phyloP scores from a whole-genome alignment of 495 filamentous ascomycete genomes.

The Ascodesmis nigricans region DNA sequence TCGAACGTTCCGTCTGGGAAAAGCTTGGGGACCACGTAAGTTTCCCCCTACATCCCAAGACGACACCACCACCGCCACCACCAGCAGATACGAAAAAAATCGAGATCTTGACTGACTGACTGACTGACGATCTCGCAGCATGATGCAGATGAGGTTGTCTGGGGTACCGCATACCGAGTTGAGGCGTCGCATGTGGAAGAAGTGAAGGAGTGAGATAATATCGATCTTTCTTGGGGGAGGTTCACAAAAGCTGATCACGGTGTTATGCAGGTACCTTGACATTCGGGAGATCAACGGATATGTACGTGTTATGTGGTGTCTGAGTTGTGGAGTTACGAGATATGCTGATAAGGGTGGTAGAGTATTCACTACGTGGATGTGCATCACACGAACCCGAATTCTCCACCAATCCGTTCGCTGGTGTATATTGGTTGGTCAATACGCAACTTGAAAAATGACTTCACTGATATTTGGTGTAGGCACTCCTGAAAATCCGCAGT shows the following conservation, averaged over 20 bases:
- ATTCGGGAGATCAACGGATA: slow-evolving; percentile 96
- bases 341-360: too few relatives aligned
- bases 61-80: too few relatives aligned
- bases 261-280: slow-evolving; percentile 43
- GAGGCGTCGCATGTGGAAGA: slow-evolving; percentile 44
- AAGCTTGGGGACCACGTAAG: slow-evolving; percentile 43
- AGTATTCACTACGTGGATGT: slow-evolving; percentile 66
- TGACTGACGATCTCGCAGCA: slow-evolving; percentile 23
- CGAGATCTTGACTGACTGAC: slow-evolving; percentile 5
- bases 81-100: too few relatives aligned
- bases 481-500: slow-evolving; percentile 81
- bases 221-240: neutral
- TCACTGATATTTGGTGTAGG: slow-evolving; percentile 24
- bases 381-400: slow-evolving; percentile 29
- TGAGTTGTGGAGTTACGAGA: too few relatives aligned
- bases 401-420: slow-evolving; percentile 29
- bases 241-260: neutral
- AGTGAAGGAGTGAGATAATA: slow-evolving; percentile 35
- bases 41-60: slow-evolving; percentile 9
- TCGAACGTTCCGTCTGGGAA: slow-evolving; percentile 60
- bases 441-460: neutral
- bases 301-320: slow-evolving; percentile 4
- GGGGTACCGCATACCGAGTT: slow-evolving; percentile 91
- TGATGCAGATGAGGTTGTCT: slow-evolving; percentile 41
- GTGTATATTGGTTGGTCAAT: slow-evolving; percentile 49